These are phyloP conservation scores for Rhizoclosmatium globosum DNA, from an alignment of 192 early-diverging fungal genomes.

Conservation along the genomic window DNA sequence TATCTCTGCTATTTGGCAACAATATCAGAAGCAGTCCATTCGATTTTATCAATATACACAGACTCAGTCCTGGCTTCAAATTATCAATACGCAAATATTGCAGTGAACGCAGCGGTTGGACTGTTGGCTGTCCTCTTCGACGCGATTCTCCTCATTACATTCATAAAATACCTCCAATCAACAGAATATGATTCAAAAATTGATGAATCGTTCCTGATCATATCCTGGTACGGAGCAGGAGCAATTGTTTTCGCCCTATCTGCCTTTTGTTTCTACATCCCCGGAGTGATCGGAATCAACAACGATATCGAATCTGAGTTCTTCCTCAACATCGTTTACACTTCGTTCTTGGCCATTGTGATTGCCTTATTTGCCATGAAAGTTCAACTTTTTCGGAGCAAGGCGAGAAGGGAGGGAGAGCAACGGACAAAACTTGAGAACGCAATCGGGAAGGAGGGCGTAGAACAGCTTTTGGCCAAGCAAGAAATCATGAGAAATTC, in stretches of 20 bases:
- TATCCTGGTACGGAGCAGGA: background rate
- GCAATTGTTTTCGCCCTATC: background rate
- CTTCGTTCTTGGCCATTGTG: background rate
- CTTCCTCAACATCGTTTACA: background rate
- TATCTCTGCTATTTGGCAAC: too few species aligned
- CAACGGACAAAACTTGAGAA: too few species aligned
- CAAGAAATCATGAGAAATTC: too few species aligned
- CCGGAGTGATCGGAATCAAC: background rate
- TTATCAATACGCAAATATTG: too few species aligned
- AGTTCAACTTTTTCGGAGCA: background rate
- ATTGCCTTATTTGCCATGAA: background rate
- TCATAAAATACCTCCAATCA: background rate
- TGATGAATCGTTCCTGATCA: background rate
- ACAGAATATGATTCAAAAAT: background rate
- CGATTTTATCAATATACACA: too few species aligned
- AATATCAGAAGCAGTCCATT: too few species aligned
- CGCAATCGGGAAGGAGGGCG: too few species aligned
- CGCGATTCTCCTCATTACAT: background rate
- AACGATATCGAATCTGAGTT: background rate
- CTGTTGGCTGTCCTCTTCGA: background rate
- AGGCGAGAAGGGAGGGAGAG: too few species aligned
- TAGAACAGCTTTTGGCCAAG: too few species aligned
- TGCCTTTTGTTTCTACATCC: background rate
- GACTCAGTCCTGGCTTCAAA: too few species aligned
- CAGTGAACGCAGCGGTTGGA: background rate